Conservation (phyloP, 2,329 filamentous ascomycete genomes). For the Colletotrichum orbiculare region DNA sequence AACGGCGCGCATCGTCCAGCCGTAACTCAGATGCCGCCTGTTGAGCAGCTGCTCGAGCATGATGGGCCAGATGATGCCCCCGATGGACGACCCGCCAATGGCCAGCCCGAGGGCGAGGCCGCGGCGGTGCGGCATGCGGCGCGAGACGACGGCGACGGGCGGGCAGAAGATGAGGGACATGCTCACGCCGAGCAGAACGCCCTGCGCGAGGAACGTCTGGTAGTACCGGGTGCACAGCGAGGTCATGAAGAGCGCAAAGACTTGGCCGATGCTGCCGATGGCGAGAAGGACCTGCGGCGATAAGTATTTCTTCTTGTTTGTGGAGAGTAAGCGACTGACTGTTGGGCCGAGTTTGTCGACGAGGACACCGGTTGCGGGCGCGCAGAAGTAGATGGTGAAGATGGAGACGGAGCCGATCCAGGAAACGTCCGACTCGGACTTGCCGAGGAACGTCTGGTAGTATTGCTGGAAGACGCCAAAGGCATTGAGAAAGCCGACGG, state of each 20-base stretch:
- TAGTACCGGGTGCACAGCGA: slow-evolving; percentile 47
- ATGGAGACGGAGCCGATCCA: slow-evolving; percentile 60
- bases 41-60: slow-evolving; percentile 26
- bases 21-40: slow-evolving; percentile 11
- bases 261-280: slow-evolving; percentile 54
- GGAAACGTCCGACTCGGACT: slow-evolving; percentile 44
- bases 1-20: slow-evolving; percentile 21
- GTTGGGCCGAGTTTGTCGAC: slow-evolving; percentile 50
- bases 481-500: slow-evolving; percentile 46
- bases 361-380: slow-evolving; percentile 46
- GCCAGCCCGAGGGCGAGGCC: slow-evolving; percentile 48
- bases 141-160: slow-evolving; percentile 45
- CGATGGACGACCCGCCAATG: slow-evolving; percentile 45
- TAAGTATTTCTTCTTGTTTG: slow-evolving; percentile 36
- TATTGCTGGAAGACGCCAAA: slow-evolving; percentile 61
- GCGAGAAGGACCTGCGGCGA: slow-evolving; percentile 57
- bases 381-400: slow-evolving; percentile 53
- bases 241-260: slow-evolving; percentile 31
- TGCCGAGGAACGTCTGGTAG: slow-evolving; percentile 51
- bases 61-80: slow-evolving; percentile 36
- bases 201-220: slow-evolving; percentile 57
- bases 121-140: slow-evolving; percentile 45
- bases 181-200: slow-evolving; percentile 57
- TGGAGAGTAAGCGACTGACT: slow-evolving; percentile 48
- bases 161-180: slow-evolving; percentile 54